Percentiles rank a stretch among this genome's conserved stretches.
Evolutionary conservation across 306 rosid species (phyloP).

Genomic region (Morella rubra): DNA sequence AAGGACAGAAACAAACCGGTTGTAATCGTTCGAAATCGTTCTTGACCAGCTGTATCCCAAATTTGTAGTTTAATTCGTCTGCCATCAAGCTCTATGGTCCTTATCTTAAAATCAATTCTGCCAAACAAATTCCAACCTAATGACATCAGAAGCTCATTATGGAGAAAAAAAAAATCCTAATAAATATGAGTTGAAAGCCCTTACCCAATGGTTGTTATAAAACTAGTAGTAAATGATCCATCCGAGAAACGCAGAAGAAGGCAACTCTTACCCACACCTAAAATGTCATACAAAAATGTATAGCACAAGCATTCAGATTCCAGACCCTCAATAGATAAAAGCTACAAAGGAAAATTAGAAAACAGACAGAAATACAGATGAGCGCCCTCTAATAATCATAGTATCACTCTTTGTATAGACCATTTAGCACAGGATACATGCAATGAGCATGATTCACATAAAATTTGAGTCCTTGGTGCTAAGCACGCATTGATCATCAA

Average conservation of each 20-base stretch:
- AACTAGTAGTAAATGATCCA: slow-evolving; percentile 95
- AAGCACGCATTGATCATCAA: no score
- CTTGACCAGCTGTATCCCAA: slow-evolving; percentile 99
- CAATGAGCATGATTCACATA: no score
- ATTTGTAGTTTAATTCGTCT: slow-evolving; percentile 93
- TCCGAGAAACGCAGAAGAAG: slow-evolving; percentile 96
- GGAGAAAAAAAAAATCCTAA: background rate
- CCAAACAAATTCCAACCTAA: slow-evolving; percentile 27
- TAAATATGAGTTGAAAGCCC: slow-evolving; percentile 18
- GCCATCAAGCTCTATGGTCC: slow-evolving; percentile 94
- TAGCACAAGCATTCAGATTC: slow-evolving; percentile 8
- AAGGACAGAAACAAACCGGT: slow-evolving; percentile 63
- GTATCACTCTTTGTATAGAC: background rate
- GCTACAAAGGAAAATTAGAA: background rate
- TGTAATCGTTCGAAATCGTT: slow-evolving; percentile 89
- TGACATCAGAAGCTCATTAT: slow-evolving; percentile 30
- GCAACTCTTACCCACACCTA: slow-evolving; percentile 99
- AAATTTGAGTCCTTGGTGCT: no score
- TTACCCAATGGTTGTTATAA: slow-evolving; percentile 93
- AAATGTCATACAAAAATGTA: slow-evolving; percentile 15
- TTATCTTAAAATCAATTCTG: slow-evolving; percentile 96
- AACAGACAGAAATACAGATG: background rate
- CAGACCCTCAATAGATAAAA: slow-evolving; percentile 1
- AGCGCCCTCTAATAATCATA: background rate
- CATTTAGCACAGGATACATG: no score